Percentiles rank a stretch among this genome's conserved stretches.
Conservation (phyloP, 371 early-diverging fungal genomes). For the Actinomucor elegans region DNA sequence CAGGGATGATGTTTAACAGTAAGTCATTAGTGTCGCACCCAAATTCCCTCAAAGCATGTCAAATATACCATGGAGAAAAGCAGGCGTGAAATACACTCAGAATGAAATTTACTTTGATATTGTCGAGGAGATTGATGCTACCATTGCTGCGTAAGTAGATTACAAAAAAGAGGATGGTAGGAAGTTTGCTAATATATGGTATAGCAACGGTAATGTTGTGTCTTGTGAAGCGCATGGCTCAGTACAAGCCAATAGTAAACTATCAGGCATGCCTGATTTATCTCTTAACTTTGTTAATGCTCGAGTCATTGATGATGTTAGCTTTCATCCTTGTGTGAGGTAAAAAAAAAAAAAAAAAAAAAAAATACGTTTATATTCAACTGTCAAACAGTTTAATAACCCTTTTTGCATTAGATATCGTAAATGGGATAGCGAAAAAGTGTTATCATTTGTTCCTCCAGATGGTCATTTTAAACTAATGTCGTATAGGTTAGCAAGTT, state of each 20-base stretch:
- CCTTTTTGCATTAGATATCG: slow-evolving; percentile 34
- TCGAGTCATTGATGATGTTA: slow-evolving; percentile 74
- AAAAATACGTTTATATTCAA: no score
- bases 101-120: slow-evolving; percentile 95
- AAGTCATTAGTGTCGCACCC: slow-evolving; percentile 37
- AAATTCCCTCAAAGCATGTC: slow-evolving; percentile 64
- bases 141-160: slow-evolving; percentile 66
- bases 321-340: slow-evolving; percentile 91
- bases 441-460: slow-evolving; percentile 91
- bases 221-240: slow-evolving; percentile 81
- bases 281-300: slow-evolving; percentile 74
- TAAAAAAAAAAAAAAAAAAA: slow-evolving; percentile 20
- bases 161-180: neutral
- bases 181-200: neutral
- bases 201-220: slow-evolving; percentile 69
- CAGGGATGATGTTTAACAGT: neutral
- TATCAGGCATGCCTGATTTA: slow-evolving; percentile 91
- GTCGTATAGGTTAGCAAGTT: slow-evolving; percentile 65
- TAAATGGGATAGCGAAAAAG: slow-evolving; percentile 80
- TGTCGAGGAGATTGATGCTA: slow-evolving; percentile 84
- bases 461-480: slow-evolving; percentile 90
- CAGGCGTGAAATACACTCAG: slow-evolving; percentile 85
- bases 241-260: slow-evolving; percentile 70
- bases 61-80: slow-evolving; percentile 81
- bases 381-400: no score